Conservation (phyloP, 371 early-diverging fungal genomes). For the Conidiobolus incongruus region DNA sequence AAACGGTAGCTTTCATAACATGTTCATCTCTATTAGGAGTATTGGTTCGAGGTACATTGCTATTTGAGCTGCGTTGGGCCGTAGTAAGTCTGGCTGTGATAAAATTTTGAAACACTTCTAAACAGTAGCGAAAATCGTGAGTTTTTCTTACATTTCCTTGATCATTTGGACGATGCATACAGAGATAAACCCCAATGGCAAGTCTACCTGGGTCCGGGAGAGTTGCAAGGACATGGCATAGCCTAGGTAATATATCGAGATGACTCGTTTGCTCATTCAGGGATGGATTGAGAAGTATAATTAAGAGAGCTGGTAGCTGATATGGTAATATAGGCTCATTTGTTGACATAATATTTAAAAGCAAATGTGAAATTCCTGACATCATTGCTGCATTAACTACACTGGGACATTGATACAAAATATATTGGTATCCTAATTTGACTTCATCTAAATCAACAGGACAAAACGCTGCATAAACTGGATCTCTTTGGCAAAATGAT, state of each 20-base stretch:
- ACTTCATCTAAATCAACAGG: background rate
- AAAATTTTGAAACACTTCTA: conserved; percentile 5
- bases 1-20: conserved; percentile 17
- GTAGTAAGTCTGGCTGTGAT: conserved; percentile 5
- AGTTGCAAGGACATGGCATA: conserved; percentile 1
- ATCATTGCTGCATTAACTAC: background rate
- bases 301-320: background rate
- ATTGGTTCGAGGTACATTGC: background rate
- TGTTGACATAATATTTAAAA: background rate
- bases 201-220: background rate
- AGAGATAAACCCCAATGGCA: background rate
- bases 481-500: too few species aligned
- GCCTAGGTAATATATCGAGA: conserved; percentile 1
- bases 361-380: background rate
- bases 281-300: background rate
- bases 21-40: conserved; percentile 15
- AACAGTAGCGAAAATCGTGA: conserved; percentile 2
- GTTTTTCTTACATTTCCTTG: background rate
- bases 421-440: background rate
- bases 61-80: too few species aligned
- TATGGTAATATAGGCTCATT: background rate
- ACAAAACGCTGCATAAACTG: too few species aligned
- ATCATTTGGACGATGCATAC: background rate
- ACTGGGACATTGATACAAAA: background rate
- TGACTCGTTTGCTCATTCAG: conserved; percentile 4